Conservation (phyloP, 2,329 filamentous ascomycete genomes). For the Beauveria medogensis region DNA sequence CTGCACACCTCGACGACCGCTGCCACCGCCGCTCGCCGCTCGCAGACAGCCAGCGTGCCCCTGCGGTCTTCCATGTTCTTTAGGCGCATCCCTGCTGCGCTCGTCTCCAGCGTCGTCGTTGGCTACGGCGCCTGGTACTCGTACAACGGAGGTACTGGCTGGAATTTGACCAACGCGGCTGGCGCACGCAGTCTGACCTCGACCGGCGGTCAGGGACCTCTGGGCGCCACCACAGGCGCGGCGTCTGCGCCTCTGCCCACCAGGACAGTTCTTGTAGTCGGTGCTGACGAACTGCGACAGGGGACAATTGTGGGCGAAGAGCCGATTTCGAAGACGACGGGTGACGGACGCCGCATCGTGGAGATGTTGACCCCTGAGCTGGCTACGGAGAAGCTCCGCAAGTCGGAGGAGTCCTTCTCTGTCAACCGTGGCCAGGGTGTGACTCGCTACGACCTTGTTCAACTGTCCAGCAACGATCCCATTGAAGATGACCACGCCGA, state of each 20-base stretch:
- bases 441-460: conserved; percentile 87
- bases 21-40: conserved; percentile 12
- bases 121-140: conserved; percentile 72
- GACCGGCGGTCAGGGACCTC: conserved; percentile 21
- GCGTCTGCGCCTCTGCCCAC: conserved; percentile 37
- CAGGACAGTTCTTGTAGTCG: conserved; percentile 73
- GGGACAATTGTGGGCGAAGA: conserved; percentile 77
- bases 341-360: conserved; percentile 75
- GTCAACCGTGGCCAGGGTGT: conserved; percentile 87
- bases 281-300: conserved; percentile 83
- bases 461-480: conserved; percentile 91
- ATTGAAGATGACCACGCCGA: conserved; percentile 98
- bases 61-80: conserved; percentile 68
- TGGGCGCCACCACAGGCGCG: conserved; percentile 16
- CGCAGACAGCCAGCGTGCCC: conserved; percentile 34
- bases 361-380: conserved; percentile 97
- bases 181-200: conserved; percentile 36
- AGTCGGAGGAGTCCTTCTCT: conserved; percentile 84
- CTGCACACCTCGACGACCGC: conserved; percentile 16
- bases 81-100: conserved; percentile 57
- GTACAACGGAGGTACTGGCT: conserved; percentile 40
- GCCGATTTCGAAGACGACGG: conserved; percentile 82
- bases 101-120: conserved; percentile 59
- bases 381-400: conserved; percentile 79
- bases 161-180: conserved; percentile 24